These are phyloP conservation scores for Podospora fimiseda DNA, from an alignment of 495 filamentous ascomycete species.

Conservation along the genomic window DNA sequence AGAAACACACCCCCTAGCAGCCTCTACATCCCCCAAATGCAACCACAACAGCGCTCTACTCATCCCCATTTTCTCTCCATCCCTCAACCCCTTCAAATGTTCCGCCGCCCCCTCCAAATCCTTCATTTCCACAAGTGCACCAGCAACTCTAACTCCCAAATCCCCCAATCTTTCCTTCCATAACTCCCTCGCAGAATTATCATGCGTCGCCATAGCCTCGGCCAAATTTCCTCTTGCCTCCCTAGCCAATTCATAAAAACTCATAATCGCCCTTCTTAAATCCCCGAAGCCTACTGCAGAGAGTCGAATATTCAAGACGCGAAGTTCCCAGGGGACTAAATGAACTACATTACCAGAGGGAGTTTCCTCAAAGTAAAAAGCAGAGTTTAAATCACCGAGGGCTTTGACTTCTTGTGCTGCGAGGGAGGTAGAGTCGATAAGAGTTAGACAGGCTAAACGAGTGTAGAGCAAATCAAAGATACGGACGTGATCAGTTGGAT, in stretches of 20 bases:
- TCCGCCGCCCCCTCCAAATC: conserved; percentile 70
- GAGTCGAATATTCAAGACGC: conserved; percentile 72
- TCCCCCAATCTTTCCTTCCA: conserved; percentile 69
- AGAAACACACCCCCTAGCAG: conserved; percentile 50
- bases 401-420: conserved; percentile 82
- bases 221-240: conserved; percentile 58
- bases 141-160: conserved; percentile 69
- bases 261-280: conserved; percentile 73
- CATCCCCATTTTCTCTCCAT: conserved; percentile 29
- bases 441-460: conserved; percentile 73
- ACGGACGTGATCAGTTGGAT: conserved; percentile 48
- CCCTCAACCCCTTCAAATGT: conserved; percentile 50
- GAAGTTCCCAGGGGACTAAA: conserved; percentile 81
- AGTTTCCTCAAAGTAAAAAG: conserved; percentile 53
- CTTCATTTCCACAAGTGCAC: conserved; percentile 84
- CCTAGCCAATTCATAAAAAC: conserved; percentile 78
- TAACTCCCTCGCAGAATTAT: conserved; percentile 42
- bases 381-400: conserved; percentile 69
- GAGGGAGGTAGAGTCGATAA: conserved; percentile 59
- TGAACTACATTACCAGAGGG: conserved; percentile 31
- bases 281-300: conserved; percentile 82
- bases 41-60: conserved; percentile 62
- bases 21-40: conserved; percentile 66
- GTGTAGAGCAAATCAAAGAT: conserved; percentile 78
- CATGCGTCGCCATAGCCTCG: conserved; percentile 26